Evolutionary conservation across 352 stramenopile species (phyloP), one percentile per base, ranked within the genome.

Genomic region (Pythium guiyangense): DNA sequence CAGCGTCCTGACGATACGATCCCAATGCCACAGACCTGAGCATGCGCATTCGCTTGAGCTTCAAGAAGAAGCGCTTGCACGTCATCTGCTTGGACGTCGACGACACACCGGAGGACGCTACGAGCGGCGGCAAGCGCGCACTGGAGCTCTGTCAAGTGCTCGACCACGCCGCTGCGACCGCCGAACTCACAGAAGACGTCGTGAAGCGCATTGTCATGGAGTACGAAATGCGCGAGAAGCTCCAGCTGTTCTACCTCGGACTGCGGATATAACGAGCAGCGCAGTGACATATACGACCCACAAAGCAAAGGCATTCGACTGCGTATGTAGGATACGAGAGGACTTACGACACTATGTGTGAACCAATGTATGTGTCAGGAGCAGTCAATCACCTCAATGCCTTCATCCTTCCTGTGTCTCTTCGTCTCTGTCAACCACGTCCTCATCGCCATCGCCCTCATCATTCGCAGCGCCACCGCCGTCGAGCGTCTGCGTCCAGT

Each of bases 51-150:
- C 70, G 67, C 26, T 45, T 77, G 18, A 76, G 63, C 57, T 71
- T 78, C 50, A 77, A 69, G 52, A 69, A 78, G 57, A 79, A 84
- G 35, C 69, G 67, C 22, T 59, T 95, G 34, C 84, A 94, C 54
- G 51, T 94, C 39, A 84, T 95, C 55, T 94, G 86, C 49, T 59
- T 95, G 22, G 84, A 94, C 49, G 85, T 77, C 22, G 71, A 77
- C 31, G 85, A 95, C 64, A 90, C 85, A 0, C 74, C 84, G 2
- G 67, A 88, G 34, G 70, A 89, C n/a, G 85, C 85, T 2, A 26
- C 63, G 14, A 70, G 42, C 2, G 84, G 80, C 47, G 67, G 81
- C 3, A 53, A 65, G 37, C 62, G 73, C 29, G 84, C 85, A 18
- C 67, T 89, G 3, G 55, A 73, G 39, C 60, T 94, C 26, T 90